Base-by-base conservation (phyloP, 176 grass and related monocot genomes). In the Bonia amplexicaulis region DNA sequence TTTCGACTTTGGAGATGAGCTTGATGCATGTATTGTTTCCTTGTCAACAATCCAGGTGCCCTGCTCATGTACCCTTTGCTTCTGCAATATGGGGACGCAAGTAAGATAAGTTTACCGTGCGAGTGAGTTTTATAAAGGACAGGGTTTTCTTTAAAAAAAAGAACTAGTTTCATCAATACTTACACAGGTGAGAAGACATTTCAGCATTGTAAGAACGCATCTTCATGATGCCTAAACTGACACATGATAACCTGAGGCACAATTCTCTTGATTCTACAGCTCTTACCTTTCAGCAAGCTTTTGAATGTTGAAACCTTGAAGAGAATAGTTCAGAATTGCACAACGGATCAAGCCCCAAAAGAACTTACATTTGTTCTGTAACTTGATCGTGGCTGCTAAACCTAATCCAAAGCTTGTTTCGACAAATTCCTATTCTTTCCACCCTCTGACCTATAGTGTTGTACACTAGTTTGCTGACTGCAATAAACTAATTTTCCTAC, bases 331-430 rank as follows among this genome's bases (percentile, higher is more conserved):
- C 19, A 79, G 17, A 66, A 71, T 17, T 44, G 27, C 20, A 0
- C 0, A 77, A 51, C 11, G 4, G 61, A 31, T n/a, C 27, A 63
- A 70, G 47, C 71, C 51, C 42, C 17, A 58, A 44, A 83, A 62
- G 31, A 69, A 68, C 84, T 25, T 54, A 53, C 80, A 87, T 62
- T 66, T 61, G 68, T 45, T 2, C 7, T 31, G 59, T 26, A 87
- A 70, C 69, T 51, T 74, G 89, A 47, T 6, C 23, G 66, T 80
- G 74, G 54, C n/a, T 79, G 46, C 63, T 87, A 80, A 65, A 80
- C 33, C 70, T 84, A 87, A 64, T 53, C 35, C 40, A 84, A 84
- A 84, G 39, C 52, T 84, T 87, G 76, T 87, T 80, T 87, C 75
- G 69, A 80, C 89, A 87, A 70, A 76, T 87, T 80, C 35, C 69